These are phyloP conservation scores for Vitis hybrid DNA, from an alignment of 177 flowering plant species.

Conservation along the genomic window DNA sequence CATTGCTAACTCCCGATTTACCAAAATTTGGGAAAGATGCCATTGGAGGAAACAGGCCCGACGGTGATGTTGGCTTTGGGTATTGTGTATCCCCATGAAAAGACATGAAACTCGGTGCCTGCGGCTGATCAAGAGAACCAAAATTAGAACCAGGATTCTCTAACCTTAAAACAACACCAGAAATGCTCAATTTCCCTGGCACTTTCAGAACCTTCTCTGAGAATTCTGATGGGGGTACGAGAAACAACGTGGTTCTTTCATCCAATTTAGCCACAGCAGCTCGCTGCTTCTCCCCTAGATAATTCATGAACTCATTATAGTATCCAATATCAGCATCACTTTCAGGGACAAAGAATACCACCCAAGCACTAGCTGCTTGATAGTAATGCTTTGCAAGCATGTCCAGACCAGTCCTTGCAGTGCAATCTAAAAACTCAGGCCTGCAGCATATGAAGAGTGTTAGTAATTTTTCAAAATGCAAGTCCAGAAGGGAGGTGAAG, in stretches of 20 bases:
- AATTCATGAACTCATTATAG: conserved; percentile 91
- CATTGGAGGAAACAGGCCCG: conserved; percentile 33
- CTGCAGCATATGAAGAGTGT: conserved; percentile 41
- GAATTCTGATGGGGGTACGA: conserved; percentile 96
- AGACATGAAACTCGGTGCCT: conserved; percentile 34
- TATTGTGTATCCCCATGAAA: conserved; percentile 37
- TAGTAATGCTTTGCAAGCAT: conserved; percentile 95
- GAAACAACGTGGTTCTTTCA: conserved; percentile 81
- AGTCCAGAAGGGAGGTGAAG: neutral
- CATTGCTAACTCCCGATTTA: conserved; percentile 28
- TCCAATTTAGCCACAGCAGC: conserved; percentile 95
- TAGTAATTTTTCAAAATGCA: neutral
- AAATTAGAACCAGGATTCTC: conserved; percentile 51
- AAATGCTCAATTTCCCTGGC: conserved; percentile 87
- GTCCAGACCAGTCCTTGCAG: conserved; percentile 90
- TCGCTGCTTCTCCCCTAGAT: conserved; percentile 84
- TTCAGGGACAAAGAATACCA: conserved; percentile 88
- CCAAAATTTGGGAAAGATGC: conserved; percentile 26
- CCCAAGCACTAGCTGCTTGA: conserved; percentile 77
- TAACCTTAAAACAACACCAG: conserved; percentile 82
- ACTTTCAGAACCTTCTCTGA: conserved; percentile 90
- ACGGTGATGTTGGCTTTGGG: conserved; percentile 34
- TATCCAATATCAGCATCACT: conserved; percentile 75
- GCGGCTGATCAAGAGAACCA: conserved; percentile 40
- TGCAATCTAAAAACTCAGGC: conserved; percentile 88